Evolutionary conservation across 2,329 filamentous ascomycete species (phyloP).

Genomic region (Annulohypoxylon truncatum): DNA sequence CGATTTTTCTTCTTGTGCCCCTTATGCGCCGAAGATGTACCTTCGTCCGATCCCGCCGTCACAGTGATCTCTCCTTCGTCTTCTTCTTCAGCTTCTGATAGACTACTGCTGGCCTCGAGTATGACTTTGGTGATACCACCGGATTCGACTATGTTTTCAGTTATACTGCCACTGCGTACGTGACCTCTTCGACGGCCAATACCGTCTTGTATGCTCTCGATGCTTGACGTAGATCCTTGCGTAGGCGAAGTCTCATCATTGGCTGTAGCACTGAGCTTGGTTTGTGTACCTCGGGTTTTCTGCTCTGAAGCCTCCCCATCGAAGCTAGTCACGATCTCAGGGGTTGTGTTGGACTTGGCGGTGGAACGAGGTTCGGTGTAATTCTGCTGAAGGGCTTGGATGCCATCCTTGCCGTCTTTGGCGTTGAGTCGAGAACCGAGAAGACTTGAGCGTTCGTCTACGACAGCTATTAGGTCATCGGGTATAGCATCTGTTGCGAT

Average conservation of each 20-base stretch:
- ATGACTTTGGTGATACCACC: conserved; percentile 79
- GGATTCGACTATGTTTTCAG: conserved; percentile 78
- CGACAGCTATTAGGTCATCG: conserved; percentile 43
- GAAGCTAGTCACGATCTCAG: conserved; percentile 35
- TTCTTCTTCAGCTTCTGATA: conserved; percentile 52
- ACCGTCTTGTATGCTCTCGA: conserved; percentile 30
- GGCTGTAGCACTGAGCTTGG: conserved; percentile 34
- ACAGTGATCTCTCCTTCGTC: conserved; percentile 24
- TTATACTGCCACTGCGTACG: conserved; percentile 79
- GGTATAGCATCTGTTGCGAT: conserved; percentile 36
- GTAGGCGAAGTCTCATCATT: conserved; percentile 31
- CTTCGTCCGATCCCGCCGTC: conserved; percentile 31
- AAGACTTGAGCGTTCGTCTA: conserved; percentile 57
- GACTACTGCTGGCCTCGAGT: conserved; percentile 73
- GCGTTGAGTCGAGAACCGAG: conserved; percentile 65
- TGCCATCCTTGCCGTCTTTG: conserved; percentile 76
- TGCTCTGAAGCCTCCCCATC: conserved; percentile 31
- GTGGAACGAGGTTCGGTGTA: conserved; percentile 59
- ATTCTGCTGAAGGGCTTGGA: conserved; percentile 67
- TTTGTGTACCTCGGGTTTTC: conserved; percentile 31
- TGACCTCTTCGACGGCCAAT: conserved; percentile 51
- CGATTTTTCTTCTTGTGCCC: conserved; percentile 51
- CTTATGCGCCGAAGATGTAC: conserved; percentile 23
- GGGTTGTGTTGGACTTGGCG: conserved; percentile 33
- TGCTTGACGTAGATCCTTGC: conserved; percentile 38